These are phyloP conservation scores for Naganishia vaughanmartiniae DNA, from an alignment of 768 basidiomycete genomes.

Conservation along the genomic window DNA sequence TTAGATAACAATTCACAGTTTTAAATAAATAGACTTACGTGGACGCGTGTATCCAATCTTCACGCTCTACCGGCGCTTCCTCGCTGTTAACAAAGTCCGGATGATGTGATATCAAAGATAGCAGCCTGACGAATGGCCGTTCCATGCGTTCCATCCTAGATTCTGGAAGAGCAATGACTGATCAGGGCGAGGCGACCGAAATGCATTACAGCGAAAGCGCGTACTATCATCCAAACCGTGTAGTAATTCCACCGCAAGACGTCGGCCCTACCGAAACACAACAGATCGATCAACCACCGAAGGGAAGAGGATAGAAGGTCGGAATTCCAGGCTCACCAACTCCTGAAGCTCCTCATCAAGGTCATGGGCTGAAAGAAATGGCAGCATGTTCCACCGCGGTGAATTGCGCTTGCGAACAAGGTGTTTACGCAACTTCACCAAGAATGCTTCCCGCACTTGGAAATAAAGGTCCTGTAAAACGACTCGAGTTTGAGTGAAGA, in stretches of 20 bases:
- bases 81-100: constrained; percentile 69
- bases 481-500: background rate
- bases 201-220: background rate
- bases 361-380: constrained; percentile 85
- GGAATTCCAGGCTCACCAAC: constrained; percentile 56
- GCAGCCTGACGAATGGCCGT: constrained; percentile 74
- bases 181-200: background rate
- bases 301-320: background rate
- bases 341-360: constrained; percentile 76
- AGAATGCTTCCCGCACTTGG: constrained; percentile 74
- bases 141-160: constrained; percentile 70
- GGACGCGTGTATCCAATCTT: constrained; percentile 71
- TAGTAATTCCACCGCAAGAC: background rate
- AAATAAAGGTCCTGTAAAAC: constrained; percentile 73
- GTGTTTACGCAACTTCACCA: constrained; percentile 68
- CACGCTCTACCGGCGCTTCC: constrained; percentile 54
- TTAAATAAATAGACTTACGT: constrained; percentile 60
- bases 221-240: constrained; percentile 10
- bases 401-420: constrained; percentile 66
- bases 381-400: constrained; percentile 73
- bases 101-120: constrained; percentile 88
- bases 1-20: background rate
- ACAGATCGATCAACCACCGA: constrained; percentile 19
- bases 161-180: constrained; percentile 49
- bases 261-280: constrained; percentile 26